Base-by-base conservation (phyloP, 805 yeast genomes). In the Saccharomycopsis synnaedendra region DNA sequence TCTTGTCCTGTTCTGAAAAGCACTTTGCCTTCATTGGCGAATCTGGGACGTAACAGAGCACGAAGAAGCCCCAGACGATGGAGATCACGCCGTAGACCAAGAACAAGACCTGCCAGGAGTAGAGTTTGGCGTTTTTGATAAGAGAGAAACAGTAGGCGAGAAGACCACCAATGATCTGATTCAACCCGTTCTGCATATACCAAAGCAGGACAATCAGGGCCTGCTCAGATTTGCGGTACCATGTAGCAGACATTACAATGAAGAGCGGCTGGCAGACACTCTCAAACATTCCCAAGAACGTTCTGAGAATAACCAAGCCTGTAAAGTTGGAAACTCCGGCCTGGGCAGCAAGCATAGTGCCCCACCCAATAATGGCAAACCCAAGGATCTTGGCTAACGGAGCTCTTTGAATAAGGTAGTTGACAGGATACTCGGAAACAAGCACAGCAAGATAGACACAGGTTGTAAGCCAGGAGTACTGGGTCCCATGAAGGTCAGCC, bases 231-330 rank as follows among this genome's bases (percentile, higher is more conserved):
- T 57, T 62, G 27, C 56, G 63, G 47, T 63, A 64, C 67, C 67
- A 64, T 39, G 62, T 55, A 4, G 49, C 9, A 7, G 49, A 45
- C 45, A 48, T 41, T 4, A 48, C 6, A 38, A 45, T 41, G 28
- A 48, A 45, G 27, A 44, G 27, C 4, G 51, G 51, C 32, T 48
- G 51, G 34, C 48, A 44, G 35, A 47, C 43, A 29, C 31, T 28
- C 33, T 41, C 44, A 41, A 41, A 41, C 9, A 41, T 36, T 11
- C 82, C 82, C 30, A 76, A 59, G 54, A 74, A 69, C 57, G 76
- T 72, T 54, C 81, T 60, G 31, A 72, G 52, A 3, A 66, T 72
- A 45, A 67, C 61, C 3, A 76, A 65, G 37, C 79, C 80, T 28
- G 66, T 64, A 54, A 67, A 70, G 49, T 67, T 70, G 44, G 47